Conservation (phyloP, 179 eudicot species). For the Nepenthes alata region DNA sequence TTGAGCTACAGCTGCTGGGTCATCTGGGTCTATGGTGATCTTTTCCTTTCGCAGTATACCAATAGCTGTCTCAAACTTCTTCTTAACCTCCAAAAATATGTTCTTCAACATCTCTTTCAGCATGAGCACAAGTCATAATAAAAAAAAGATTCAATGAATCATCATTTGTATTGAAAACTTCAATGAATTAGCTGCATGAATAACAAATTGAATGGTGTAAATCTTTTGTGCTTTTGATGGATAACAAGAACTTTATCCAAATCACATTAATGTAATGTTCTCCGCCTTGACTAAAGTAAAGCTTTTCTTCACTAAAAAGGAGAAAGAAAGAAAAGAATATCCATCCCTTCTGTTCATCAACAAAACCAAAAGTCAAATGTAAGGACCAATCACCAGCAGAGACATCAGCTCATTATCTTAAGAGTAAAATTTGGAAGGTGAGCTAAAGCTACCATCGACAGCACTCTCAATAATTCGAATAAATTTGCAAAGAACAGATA, state of each 20-base stretch:
- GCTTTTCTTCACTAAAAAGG: neutral
- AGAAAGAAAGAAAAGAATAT: neutral
- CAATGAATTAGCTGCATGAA: neutral
- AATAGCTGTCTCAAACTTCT: slow-evolving; percentile 84
- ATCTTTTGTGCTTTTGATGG: neutral
- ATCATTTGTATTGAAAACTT: neutral
- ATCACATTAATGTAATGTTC: neutral
- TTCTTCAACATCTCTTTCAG: slow-evolving; percentile 80
- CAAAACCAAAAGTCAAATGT: too few species aligned
- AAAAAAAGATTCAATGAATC: neutral
- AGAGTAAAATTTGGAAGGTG: too few species aligned
- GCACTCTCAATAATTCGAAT: too few species aligned
- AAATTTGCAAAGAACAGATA: too few species aligned
- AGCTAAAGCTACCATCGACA: too few species aligned
- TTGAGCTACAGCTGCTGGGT: slow-evolving; percentile 72
- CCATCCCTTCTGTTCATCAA: neutral
- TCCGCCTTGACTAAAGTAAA: neutral
- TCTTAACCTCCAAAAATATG: slow-evolving; percentile 77
- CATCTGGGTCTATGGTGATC: slow-evolving; percentile 88
- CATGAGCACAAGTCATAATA: slow-evolving; percentile 13
- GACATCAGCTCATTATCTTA: too few species aligned
- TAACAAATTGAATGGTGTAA: neutral
- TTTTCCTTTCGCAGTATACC: slow-evolving; percentile 68
- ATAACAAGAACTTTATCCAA: neutral
- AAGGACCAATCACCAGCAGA: too few species aligned